Evolutionary conservation across 768 basidiomycete species (phyloP).

Genomic region (Lactifluus volemus): DNA sequence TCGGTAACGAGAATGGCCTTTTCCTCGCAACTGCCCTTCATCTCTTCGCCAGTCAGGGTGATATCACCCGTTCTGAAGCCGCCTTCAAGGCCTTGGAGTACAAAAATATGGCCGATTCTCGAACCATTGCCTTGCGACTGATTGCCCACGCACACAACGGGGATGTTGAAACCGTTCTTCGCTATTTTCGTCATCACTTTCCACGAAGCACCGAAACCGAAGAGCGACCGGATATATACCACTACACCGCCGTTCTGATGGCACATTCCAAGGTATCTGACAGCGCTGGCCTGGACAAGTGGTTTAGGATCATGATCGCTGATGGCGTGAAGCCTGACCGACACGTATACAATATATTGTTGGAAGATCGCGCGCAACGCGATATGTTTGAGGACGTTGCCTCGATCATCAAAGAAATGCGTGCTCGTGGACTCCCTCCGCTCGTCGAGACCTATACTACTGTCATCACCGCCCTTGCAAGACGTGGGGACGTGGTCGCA

Average conservation of each 20-base stretch:
- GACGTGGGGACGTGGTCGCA: conserved; percentile 48
- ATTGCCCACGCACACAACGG: conserved; percentile 46
- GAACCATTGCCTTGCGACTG: conserved; percentile 40
- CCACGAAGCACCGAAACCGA: conserved; percentile 25
- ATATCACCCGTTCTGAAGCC: conserved; percentile 34
- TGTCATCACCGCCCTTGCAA: conserved; percentile 57
- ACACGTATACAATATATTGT: conserved; percentile 50
- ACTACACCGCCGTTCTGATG: conserved; percentile 50
- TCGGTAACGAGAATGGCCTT: not conserved
- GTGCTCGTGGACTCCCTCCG: conserved; percentile 36
- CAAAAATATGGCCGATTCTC: conserved; percentile 22
- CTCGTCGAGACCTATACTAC: conserved; percentile 52
- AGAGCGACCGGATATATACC: conserved; percentile 36
- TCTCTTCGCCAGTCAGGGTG: conserved; percentile 45
- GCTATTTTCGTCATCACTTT: conserved; percentile 50
- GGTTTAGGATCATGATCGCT: conserved; percentile 45
- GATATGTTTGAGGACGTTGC: conserved; percentile 48
- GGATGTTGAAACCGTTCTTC: conserved; percentile 32
- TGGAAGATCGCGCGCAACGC: conserved; percentile 45
- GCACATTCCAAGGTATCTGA: conserved; percentile 44
- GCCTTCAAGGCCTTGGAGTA: conserved; percentile 34
- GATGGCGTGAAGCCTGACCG: conserved; percentile 45
- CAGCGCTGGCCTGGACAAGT: conserved; percentile 39
- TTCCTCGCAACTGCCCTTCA: conserved; percentile 39
- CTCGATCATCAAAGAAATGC: conserved; percentile 54